Conservation (phyloP, 805 yeast species). For the Ogataea nakhonphanomensis region DNA sequence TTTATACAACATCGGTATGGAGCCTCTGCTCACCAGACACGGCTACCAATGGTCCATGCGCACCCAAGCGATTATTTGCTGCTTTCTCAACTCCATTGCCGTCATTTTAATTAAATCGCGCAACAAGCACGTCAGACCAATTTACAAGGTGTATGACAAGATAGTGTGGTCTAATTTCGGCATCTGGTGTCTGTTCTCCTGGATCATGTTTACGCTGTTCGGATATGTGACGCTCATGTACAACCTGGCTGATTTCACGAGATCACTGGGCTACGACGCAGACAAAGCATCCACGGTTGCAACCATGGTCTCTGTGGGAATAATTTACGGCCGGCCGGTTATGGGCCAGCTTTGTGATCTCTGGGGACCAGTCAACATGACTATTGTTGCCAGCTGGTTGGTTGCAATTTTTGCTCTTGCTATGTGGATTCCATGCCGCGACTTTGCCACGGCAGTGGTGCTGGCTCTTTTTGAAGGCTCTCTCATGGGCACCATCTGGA, state of each 20-base stretch:
- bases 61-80: constrained; percentile 42
- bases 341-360: constrained; percentile 50
- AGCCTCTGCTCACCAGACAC: constrained; percentile 36
- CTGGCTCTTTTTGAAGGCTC: constrained; percentile 53
- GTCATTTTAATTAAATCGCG: constrained; percentile 37
- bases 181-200: constrained; percentile 28
- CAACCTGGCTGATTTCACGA: constrained; percentile 56
- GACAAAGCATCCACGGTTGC: constrained; percentile 55
- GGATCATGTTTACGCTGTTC: constrained; percentile 48
- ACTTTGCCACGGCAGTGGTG: constrained; percentile 50
- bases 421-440: constrained; percentile 58
- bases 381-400: constrained; percentile 35
- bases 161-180: constrained; percentile 39
- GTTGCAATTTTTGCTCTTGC: constrained; percentile 43
- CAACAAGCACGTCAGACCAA: constrained; percentile 34
- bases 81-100: constrained; percentile 34
- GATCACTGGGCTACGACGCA: constrained; percentile 54
- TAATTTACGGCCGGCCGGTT: constrained; percentile 51
- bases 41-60: constrained; percentile 50
- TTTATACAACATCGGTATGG: constrained; percentile 46
- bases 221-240: constrained; percentile 62
- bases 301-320: constrained; percentile 60
- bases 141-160: constrained; percentile 39
- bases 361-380: constrained; percentile 50
- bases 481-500: constrained; percentile 61